Evolutionary conservation across 495 filamentous ascomycete genomes (phyloP), one percentile per base, ranked within the genome.

Genomic region (Xylaria intraflava): DNA sequence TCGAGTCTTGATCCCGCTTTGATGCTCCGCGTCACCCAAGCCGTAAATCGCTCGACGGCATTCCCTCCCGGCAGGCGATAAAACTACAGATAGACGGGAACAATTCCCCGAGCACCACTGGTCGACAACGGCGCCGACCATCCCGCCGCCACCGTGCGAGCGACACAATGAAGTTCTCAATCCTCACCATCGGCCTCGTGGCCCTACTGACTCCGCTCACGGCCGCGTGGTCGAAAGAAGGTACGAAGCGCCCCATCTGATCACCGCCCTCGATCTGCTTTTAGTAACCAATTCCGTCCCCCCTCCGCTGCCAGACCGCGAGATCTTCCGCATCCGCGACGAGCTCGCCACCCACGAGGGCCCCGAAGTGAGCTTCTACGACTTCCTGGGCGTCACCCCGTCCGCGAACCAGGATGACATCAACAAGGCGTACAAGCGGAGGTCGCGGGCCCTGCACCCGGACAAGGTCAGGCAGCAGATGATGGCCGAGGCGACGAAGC

Each of bases 241-340:
- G 89, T 85, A 67, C 49, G 78, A 72, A 42, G 36, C 0, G 23
- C n/a, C 38, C 26, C 19, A 30, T 24, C 57, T 44, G 35, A 20
- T 33, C 24, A 7, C n/a, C 19, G 14, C 43, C 49, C 27, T 35
- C 51, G 59, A 10, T 27, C 19, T 47, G 20, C 45, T 17, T 26
- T 17, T 26, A 33, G 3, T 12, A 19, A 38, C 35, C n/a, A n/a
- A n/a, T n/a, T n/a, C 23, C 29, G 12, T 8, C 19, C 12, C 1
- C 38, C 38, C 49, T 51, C 31, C 50, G 45, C 23, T 36, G 6
- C 16, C 22, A 96, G 93, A 99, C 69, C 86, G 92, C 64, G 93
- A 99, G 74, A 97, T 99, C 72, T 99, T 99, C 73, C 84, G 88
- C 50, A 78, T 97, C 51, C 84, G 83, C 57, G 89, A 95, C 73